These are phyloP conservation scores for Oehlia diaphana DNA, from an alignment of 192 early-diverging fungal species.

Conservation along the genomic window DNA sequence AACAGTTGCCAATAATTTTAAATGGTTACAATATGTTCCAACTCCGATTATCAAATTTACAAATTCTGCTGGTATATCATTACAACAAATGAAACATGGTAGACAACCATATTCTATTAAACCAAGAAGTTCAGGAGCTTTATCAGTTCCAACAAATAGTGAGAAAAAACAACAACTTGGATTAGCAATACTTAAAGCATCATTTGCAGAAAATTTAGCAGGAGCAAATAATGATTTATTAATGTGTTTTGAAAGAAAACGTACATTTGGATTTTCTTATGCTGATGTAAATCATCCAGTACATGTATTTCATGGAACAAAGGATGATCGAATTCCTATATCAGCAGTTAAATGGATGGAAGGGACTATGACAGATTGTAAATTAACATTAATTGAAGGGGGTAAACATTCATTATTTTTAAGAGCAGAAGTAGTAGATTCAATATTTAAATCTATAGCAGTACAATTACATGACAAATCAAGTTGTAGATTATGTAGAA, in stretches of 20 bases:
- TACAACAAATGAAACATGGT: slow-evolving; percentile 23
- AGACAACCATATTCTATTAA: slow-evolving; percentile 35
- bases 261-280: slow-evolving; percentile 45
- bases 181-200: slow-evolving; percentile 42
- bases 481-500: slow-evolving; percentile 1
- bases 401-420: slow-evolving; percentile 43
- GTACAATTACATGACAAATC: slow-evolving; percentile 9
- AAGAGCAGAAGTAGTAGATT: slow-evolving; percentile 41
- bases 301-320: slow-evolving; percentile 48
- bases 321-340: slow-evolving; percentile 41
- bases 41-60: slow-evolving; percentile 38
- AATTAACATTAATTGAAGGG: slow-evolving; percentile 43
- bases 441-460: slow-evolving; percentile 45
- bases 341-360: slow-evolving; percentile 49
- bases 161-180: slow-evolving; percentile 40
- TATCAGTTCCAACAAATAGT: slow-evolving; percentile 33
- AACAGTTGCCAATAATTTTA: slow-evolving; percentile 43
- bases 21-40: slow-evolving; percentile 45
- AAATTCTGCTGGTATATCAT: slow-evolving; percentile 36
- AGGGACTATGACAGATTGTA: slow-evolving; percentile 40
- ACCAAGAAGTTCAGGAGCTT: slow-evolving; percentile 38
- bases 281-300: slow-evolving; percentile 45
- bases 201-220: slow-evolving; percentile 39
- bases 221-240: slow-evolving; percentile 46
- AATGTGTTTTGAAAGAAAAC: slow-evolving; percentile 40